Evolutionary conservation across 495 filamentous ascomycete genomes (phyloP), one percentile per base, ranked within the genome.

Genomic region (Cudoniella acicularis): DNA sequence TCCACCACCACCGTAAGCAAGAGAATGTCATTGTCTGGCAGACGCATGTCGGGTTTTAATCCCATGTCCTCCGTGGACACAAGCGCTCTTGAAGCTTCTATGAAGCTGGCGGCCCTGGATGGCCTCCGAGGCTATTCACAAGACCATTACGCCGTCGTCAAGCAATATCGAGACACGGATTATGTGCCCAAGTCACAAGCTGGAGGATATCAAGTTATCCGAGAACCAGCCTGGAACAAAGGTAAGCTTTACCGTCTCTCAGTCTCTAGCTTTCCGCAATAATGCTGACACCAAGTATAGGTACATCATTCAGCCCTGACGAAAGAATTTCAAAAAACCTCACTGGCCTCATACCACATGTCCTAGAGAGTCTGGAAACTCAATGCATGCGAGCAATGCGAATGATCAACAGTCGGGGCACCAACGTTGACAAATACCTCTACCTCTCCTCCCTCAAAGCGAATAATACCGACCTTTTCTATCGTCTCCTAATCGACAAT

Each of bases 401-500:
- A 70, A 77, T 82, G 72, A 86, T 98, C 73, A 83, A 85, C 56
- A 77, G 85, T 43, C 91, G 92, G 66, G 78, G 83, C 56, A 91
- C 89, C 48, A 74, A 79, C 41, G 91, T 98, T 70, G 94, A 98
- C 75, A 96, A 92, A 73, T 98, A 94, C 73, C 84, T 93, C 48
- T 98, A 98, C 73, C 80, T 98, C 69, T 91, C 89, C 64, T 82
- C 86, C 24, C 81, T 98, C 69, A 89, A 93, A 75, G 87, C 85
- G 67, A 87, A 90, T 64, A 96, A 97, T 73, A 83, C 88, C 30
- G 90, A 97, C 72, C 81, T 98, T 49, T 98, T 97, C 79, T 98
- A 96, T 80, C 83, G 94, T 63, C 78, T 98, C 63, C 80, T 97
- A 61, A 90, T 92, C 59, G 87, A 93, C 71, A 88, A 98, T 75